Conservation (phyloP, 2,329 filamentous ascomycete species). For the Pochonia chlamydosporia region DNA sequence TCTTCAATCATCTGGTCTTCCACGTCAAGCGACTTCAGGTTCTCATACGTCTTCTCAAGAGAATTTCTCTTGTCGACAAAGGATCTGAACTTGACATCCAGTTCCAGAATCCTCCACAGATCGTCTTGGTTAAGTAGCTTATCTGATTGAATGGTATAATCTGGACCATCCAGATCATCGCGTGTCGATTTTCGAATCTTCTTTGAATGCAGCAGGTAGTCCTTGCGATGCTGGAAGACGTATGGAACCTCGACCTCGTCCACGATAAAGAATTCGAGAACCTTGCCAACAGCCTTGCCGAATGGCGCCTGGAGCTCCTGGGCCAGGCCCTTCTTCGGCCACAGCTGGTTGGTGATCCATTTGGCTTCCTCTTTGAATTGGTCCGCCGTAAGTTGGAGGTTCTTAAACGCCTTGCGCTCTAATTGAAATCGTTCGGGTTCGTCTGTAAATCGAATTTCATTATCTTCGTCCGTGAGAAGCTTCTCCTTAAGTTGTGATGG, state of each 20-base stretch:
- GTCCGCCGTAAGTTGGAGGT: conserved; percentile 72
- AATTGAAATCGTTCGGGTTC: conserved; percentile 93
- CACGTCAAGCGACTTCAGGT: conserved; percentile 58
- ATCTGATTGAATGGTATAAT: conserved; percentile 72
- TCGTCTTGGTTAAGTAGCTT: conserved; percentile 90
- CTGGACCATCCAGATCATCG: conserved; percentile 63
- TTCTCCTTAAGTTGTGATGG: conserved; percentile 91
- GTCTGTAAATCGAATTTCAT: conserved; percentile 80
- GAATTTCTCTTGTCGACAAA: conserved; percentile 87
- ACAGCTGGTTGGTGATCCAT: conserved; percentile 89
- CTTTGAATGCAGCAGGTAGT: conserved; percentile 88
- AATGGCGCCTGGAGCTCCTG: conserved; percentile 75
- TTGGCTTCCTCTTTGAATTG: conserved; percentile 84
- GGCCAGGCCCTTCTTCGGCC: conserved; percentile 76
- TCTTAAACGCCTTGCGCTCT: conserved; percentile 81
- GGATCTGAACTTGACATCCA: conserved; percentile 92
- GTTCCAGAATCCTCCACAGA: conserved; percentile 89
- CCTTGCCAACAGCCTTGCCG: conserved; percentile 80
- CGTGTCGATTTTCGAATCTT: conserved; percentile 57
- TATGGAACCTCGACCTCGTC: conserved; percentile 96
- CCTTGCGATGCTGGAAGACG: conserved; percentile 96
- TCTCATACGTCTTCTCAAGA: conserved; percentile 72
- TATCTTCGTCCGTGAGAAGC: conserved; percentile 92
- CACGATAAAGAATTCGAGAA: conserved; percentile 89
- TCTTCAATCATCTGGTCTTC: conserved; percentile 73